Conservation (phyloP, 768 basidiomycete species). For the Mrakia blollopis region DNA sequence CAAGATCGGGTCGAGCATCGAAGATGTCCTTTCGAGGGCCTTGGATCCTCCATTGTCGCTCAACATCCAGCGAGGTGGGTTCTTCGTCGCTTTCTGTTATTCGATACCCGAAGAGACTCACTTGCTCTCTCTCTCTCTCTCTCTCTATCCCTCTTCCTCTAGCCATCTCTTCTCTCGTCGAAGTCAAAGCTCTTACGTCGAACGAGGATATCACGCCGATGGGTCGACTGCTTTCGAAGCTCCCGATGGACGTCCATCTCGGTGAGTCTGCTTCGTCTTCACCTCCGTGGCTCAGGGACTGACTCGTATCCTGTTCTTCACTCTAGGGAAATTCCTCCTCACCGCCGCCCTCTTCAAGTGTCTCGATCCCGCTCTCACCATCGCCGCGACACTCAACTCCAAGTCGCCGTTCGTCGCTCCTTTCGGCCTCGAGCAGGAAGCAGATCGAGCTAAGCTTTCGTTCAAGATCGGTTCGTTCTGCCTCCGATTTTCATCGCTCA, state of each 20-base stretch:
- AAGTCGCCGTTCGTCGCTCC: conserved; percentile 91
- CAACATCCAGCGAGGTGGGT: conserved; percentile 66
- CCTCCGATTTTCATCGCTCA: background rate
- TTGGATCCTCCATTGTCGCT: conserved; percentile 79
- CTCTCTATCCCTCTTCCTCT: background rate
- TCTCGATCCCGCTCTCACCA: conserved; percentile 91
- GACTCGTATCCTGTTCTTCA: background rate
- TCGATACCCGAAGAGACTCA: no score
- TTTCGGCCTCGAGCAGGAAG: conserved; percentile 78
- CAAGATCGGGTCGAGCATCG: conserved; percentile 75
- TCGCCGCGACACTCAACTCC: conserved; percentile 84
- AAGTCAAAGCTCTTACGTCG: conserved; percentile 68
- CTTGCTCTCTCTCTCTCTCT: background rate
- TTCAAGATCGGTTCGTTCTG: conserved; percentile 62
- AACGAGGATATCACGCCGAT: conserved; percentile 90
- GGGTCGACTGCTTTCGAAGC: conserved; percentile 79
- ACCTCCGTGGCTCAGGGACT: background rate
- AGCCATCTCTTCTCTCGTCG: conserved; percentile 83
- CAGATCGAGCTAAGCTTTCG: conserved; percentile 70
- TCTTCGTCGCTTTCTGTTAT: background rate
- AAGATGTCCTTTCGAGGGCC: conserved; percentile 79
- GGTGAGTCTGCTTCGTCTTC: conserved; percentile 46
- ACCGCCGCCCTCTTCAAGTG: conserved; percentile 79
- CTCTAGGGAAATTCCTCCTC: conserved; percentile 66
- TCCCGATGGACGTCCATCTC: conserved; percentile 92